A percentile compares a stretch with the other conserved stretches of the same genome.
phyloP scores from a whole-genome alignment of 768 basidiomycete genomes.

The Tricholoma terreum region DNA sequence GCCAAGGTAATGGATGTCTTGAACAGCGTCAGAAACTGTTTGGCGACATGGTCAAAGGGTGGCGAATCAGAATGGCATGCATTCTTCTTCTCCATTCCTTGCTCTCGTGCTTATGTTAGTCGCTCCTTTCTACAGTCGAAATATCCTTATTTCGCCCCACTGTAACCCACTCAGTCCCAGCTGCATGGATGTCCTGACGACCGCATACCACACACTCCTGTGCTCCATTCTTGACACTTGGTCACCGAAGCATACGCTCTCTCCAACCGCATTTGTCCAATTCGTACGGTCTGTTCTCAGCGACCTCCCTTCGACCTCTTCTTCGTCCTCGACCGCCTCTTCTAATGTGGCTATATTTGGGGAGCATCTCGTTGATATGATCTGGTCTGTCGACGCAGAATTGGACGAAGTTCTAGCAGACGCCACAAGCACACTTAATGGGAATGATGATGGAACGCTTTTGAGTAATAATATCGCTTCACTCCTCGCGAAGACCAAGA shows the following conservation, averaged over 20 bases:
- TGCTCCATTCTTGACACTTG: constrained; percentile 57
- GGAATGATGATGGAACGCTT: constrained; percentile 29
- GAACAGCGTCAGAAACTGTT: constrained; percentile 44
- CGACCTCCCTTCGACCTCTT: constrained; percentile 68
- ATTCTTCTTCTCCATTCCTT: constrained; percentile 9
- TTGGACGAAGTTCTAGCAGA: constrained; percentile 69
- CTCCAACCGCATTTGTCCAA: constrained; percentile 49
- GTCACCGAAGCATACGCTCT: constrained; percentile 45
- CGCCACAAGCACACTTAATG: constrained; percentile 40
- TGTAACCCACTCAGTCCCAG: constrained; percentile 53
- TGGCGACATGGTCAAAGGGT: constrained; percentile 54
- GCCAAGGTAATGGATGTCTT: constrained; percentile 56
- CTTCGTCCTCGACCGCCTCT: constrained; percentile 47
- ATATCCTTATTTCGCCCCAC: constrained; percentile 58
- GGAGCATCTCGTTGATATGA: constrained; percentile 71
- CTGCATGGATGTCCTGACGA: constrained; percentile 55
- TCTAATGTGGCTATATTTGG: constrained; percentile 49
- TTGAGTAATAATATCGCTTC: constrained; percentile 14
- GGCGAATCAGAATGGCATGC: constrained; percentile 65
- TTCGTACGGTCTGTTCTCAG: constrained; percentile 64
- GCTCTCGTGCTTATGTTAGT: constrained; percentile 16
- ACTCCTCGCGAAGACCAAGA: constrained; percentile 36
- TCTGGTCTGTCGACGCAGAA: constrained; percentile 79
- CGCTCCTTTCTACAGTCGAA: constrained; percentile 44
- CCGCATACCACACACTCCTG: constrained; percentile 67